A percentile compares a stretch with the other conserved stretches of the same genome.
phyloP scores from a whole-genome alignment of 371 early-diverging fungal species.

The Nematocida homosporus region DNA sequence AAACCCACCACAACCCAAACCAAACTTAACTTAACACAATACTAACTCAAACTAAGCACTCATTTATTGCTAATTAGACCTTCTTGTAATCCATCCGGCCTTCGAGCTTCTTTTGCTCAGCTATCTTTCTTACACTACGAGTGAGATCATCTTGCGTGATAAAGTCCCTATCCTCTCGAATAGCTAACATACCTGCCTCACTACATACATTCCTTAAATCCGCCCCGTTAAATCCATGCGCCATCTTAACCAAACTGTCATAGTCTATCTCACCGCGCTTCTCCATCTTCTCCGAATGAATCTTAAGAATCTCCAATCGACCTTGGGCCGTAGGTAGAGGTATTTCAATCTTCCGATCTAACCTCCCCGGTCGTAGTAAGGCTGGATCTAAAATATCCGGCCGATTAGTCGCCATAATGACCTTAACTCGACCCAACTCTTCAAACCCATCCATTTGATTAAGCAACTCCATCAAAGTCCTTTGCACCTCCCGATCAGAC shows the following conservation, averaged over 20 bases:
- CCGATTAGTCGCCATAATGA: conserved; percentile 99
- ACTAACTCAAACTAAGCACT: too few relatives aligned
- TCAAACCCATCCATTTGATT: conserved; percentile 99
- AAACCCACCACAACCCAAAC: too few relatives aligned
- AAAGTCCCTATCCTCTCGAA: conserved; percentile 94
- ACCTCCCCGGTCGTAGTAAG: conserved; percentile 87
- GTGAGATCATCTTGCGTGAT: conserved; percentile 95
- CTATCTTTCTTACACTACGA: conserved; percentile 96
- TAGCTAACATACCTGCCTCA: conserved; percentile 99
- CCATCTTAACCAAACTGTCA: conserved; percentile 90
- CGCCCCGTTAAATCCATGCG: conserved; percentile 96
- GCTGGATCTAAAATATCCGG: conserved; percentile 98
- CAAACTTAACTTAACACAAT: too few relatives aligned
- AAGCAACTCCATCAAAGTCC: conserved; percentile 96
- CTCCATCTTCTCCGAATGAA: conserved; percentile 83
- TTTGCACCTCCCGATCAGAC: conserved; percentile 97
- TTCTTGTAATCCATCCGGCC: conserved; percentile 83
- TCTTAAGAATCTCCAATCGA: conserved; percentile 90
- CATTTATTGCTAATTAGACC: conserved; percentile 12
- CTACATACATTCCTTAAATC: conserved; percentile 98
- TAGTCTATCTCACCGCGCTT: conserved; percentile 86
- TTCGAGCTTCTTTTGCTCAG: conserved; percentile 93
- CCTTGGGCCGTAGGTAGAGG: conserved; percentile 84
- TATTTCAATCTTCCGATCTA: conserved; percentile 97
- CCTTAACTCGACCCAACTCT: conserved; percentile 88